phyloP scores from a whole-genome alignment of 2,329 filamentous ascomycete genomes.

The Exserohilum turcica region DNA sequence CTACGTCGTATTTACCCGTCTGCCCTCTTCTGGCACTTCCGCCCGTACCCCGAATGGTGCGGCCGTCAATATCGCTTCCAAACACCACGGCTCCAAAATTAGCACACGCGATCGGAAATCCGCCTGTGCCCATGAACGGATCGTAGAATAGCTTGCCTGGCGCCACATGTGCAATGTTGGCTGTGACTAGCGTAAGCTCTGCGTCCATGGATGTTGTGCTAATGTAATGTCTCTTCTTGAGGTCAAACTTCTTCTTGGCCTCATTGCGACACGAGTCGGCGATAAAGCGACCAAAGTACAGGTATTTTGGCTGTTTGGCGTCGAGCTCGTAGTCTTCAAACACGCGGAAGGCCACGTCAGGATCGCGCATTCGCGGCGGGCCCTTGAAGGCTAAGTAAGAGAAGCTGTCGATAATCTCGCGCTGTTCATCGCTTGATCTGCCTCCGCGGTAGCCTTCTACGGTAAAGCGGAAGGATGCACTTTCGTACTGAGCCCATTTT shows the following conservation, averaged over 20 bases:
- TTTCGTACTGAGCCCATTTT: slow-evolving; percentile 70
- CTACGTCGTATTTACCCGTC: slow-evolving; percentile 54
- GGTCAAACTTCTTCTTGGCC: slow-evolving; percentile 73
- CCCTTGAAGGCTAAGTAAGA: slow-evolving; percentile 78
- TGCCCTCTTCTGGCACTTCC: slow-evolving; percentile 51
- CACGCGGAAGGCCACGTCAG: slow-evolving; percentile 74
- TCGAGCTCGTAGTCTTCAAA: slow-evolving; percentile 77
- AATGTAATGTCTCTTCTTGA: slow-evolving; percentile 94
- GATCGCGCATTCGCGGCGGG: slow-evolving; percentile 72
- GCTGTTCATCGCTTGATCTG: slow-evolving; percentile 65
- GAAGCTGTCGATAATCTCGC: slow-evolving; percentile 82
- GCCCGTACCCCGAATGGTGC: slow-evolving; percentile 76
- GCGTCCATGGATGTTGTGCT: slow-evolving; percentile 97
- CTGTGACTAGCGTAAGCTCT: slow-evolving; percentile 86
- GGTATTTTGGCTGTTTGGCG: slow-evolving; percentile 57
- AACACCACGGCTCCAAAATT: slow-evolving; percentile 85
- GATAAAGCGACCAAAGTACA: slow-evolving; percentile 76
- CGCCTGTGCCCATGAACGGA: slow-evolving; percentile 93
- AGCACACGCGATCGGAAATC: slow-evolving; percentile 86
- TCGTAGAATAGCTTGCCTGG: slow-evolving; percentile 90
- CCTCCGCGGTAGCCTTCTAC: slow-evolving; percentile 83
- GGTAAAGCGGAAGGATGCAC: slow-evolving; percentile 77
- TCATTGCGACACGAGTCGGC: slow-evolving; percentile 68
- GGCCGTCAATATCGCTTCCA: slow-evolving; percentile 92
- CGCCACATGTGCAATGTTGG: slow-evolving; percentile 82